phyloP scores from a whole-genome alignment of 2,329 filamentous ascomycete genomes.

The Daldinia sp. region DNA sequence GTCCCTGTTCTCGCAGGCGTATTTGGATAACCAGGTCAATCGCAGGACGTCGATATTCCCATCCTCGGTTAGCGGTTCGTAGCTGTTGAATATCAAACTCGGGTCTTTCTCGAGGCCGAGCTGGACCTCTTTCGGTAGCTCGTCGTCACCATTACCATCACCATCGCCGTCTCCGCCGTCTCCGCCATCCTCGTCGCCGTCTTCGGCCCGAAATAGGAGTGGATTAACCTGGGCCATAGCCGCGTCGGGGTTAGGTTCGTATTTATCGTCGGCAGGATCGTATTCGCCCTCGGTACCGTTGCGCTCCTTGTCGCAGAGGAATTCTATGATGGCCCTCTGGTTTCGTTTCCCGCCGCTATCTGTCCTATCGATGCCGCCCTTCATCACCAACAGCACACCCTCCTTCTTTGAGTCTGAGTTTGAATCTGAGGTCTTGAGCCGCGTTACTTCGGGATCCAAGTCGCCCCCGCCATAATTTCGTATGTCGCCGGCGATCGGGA shows the following conservation, averaged over 20 bases:
- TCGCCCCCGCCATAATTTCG: constrained; percentile 62
- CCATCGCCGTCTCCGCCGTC: constrained; percentile 49
- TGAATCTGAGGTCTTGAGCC: constrained; percentile 71
- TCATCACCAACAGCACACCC: constrained; percentile 74
- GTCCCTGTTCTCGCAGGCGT: constrained; percentile 73
- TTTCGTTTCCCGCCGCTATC: constrained; percentile 64
- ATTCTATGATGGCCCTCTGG: constrained; percentile 83
- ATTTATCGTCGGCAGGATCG: constrained; percentile 65
- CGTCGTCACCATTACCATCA: constrained; percentile 50
- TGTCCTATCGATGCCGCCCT: constrained; percentile 63
- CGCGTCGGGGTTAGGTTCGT: constrained; percentile 47
- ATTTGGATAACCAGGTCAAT: constrained; percentile 86
- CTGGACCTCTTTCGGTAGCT: constrained; percentile 60
- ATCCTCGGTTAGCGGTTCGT: constrained; percentile 66
- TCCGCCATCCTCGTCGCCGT: constrained; percentile 49
- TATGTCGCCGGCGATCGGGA: constrained; percentile 79
- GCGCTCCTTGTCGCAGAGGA: constrained; percentile 78
- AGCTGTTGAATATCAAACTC: constrained; percentile 80
- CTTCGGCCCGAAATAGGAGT: constrained; percentile 43
- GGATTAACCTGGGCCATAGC: constrained; percentile 40
- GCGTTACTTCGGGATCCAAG: constrained; percentile 71
- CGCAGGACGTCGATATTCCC: constrained; percentile 69
- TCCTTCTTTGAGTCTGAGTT: constrained; percentile 72
- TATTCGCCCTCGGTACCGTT: constrained; percentile 78
- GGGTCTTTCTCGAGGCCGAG: constrained; percentile 58